Base-by-base conservation (phyloP, 768 basidiomycete genomes). In the Suillus spraguei region DNA sequence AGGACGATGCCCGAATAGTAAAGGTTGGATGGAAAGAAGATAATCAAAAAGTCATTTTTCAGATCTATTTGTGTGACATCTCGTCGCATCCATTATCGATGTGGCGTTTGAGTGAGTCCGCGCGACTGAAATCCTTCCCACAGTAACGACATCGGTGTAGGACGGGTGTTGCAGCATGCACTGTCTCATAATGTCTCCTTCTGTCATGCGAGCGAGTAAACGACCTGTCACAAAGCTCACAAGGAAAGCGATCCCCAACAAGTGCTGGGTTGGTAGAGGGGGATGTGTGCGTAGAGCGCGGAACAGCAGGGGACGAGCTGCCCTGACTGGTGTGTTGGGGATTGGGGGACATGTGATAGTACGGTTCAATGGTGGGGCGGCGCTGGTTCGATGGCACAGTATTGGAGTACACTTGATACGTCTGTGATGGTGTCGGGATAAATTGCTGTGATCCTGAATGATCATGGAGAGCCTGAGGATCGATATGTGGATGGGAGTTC, bases 141-240 rank as follows among this genome's bases (percentile, higher is more conserved):
- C 92, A 93, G 72, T 80, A 87, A 33, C 82, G 83, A 76, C 92
- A 93, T 59, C 81, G 83, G 72, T 93, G 90, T 67, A 85, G 77
- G 63, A 86, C 81, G 24, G 89, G 87, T 16, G 82, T 80, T 41
- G 86, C 72, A 50, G 86, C 81, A 69, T 92, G 91, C 68, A 91
- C 88, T 17, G 88, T 90, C 75, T 92, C 90, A 67, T 85, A 85
- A 76, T 94, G 91, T 65, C 91, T 84, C 77, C 92, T 91, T 67
- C 89, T 85, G 76, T 94, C 91, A 75, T 92, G 90, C 63, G 88
- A 82, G 65, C 91, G 85, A 39, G 90, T 91, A 74, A 93, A 93
- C 32, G 90, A 88, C 75, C 89, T 89, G 60, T 87, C 87, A 73
- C 91, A 93, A 67, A 84, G 83, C 63, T 89, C 85, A 77, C 91